phyloP scores from a whole-genome alignment of 208 protist species.

The Wallacemonas collosoma region DNA sequence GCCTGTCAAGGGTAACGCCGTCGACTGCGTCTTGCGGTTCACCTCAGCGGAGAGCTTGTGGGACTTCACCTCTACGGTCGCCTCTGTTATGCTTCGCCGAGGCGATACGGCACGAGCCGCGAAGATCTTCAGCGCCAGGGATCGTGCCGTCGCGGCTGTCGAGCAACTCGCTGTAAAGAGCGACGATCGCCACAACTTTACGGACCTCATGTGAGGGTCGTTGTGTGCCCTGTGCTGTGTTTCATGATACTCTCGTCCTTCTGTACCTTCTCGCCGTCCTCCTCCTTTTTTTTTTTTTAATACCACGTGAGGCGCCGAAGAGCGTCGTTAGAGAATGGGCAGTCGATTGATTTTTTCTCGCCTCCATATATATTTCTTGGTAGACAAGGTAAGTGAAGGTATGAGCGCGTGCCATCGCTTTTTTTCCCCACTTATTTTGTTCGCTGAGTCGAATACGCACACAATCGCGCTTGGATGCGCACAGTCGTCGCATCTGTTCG shows the following conservation, averaged over 20 bases:
- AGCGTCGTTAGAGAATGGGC: too few species aligned
- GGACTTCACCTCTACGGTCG: background rate
- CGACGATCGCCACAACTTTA: background rate
- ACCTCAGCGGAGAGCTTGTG: background rate
- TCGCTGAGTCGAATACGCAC: background rate
- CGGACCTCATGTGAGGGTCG: background rate
- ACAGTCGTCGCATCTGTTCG: background rate
- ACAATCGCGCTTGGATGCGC: too few species aligned
- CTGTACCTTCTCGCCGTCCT: background rate
- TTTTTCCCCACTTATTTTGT: background rate
- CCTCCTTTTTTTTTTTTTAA: slow-evolving; percentile 1
- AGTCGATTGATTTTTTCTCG: background rate
- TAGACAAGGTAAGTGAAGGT: background rate
- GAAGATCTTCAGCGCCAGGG: background rate
- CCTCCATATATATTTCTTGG: background rate
- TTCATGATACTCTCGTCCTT: background rate
- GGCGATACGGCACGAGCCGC: background rate
- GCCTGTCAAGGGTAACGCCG: background rate
- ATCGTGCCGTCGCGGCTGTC: background rate
- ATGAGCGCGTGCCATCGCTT: background rate
- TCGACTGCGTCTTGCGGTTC: slow-evolving; percentile 3
- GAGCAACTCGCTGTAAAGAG: background rate
- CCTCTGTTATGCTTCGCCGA: background rate
- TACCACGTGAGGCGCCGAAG: too few species aligned
- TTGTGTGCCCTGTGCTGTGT: background rate